These are phyloP conservation scores for Echinosophora koreensis DNA, from an alignment of 306 rosid genomes.

Conservation along the genomic window DNA sequence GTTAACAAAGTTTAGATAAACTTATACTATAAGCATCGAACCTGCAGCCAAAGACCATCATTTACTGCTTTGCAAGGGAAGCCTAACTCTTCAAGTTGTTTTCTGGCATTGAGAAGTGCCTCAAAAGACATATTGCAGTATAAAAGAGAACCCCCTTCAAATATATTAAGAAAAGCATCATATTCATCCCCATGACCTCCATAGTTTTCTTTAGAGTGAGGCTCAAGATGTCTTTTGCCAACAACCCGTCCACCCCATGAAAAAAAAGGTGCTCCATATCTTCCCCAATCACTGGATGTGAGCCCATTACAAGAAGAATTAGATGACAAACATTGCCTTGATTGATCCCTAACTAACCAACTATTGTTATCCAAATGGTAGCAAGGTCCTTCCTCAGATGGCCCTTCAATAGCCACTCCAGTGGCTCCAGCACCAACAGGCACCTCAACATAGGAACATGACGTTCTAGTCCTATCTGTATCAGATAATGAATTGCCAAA, in stretches of 20 bases:
- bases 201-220: slow-evolving; percentile 66
- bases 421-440: slow-evolving; percentile 62
- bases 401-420: slow-evolving; percentile 87
- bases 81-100: slow-evolving; percentile 89
- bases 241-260: slow-evolving; percentile 92
- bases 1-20: slow-evolving; percentile 18
- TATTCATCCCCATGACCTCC: slow-evolving; percentile 77
- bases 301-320: slow-evolving; percentile 74
- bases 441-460: slow-evolving; percentile 69
- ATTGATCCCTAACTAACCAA: slow-evolving; percentile 74
- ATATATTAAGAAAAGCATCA: slow-evolving; percentile 81
- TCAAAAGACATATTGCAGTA: slow-evolving; percentile 97
- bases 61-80: slow-evolving; percentile 99
- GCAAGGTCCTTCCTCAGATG: slow-evolving; percentile 86
- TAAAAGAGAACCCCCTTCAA: slow-evolving; percentile 95
- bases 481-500: slow-evolving; percentile 58
- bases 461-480: slow-evolving; percentile 58
- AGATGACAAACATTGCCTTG: slow-evolving; percentile 70
- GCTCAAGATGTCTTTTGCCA: slow-evolving; percentile 79
- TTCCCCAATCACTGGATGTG: slow-evolving; percentile 82
- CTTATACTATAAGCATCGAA: slow-evolving; percentile 45
- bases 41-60: slow-evolving; percentile 99
- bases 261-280: slow-evolving; percentile 72
- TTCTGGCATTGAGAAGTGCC: slow-evolving; percentile 89
- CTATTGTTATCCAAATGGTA: slow-evolving; percentile 71